phyloP scores from a whole-genome alignment of 768 basidiomycete species.

The Boletus fagicola region DNA sequence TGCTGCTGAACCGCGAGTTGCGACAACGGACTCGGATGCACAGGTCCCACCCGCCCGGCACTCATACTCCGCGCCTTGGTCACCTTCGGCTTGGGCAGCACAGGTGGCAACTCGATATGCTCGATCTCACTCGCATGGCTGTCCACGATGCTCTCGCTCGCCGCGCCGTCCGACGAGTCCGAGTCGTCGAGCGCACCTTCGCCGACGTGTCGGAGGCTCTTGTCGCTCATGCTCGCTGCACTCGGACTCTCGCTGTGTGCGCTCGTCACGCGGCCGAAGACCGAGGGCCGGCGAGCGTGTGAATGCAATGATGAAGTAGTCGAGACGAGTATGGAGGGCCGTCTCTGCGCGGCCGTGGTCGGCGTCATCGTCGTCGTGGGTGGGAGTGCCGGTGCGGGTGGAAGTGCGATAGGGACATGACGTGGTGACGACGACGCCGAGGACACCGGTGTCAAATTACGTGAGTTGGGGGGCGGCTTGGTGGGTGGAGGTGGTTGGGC shows the following conservation, averaged over 20 bases:
- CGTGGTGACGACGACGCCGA: conserved; percentile 60
- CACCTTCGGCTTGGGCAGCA: conserved; percentile 21
- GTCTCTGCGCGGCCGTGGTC: conserved; percentile 42
- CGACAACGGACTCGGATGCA: conserved; percentile 67
- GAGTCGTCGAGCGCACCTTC: conserved; percentile 80
- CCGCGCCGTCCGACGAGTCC: conserved; percentile 51
- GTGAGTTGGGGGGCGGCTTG: conserved; percentile 39
- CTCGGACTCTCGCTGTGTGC: conserved; percentile 34
- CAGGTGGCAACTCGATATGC: conserved; percentile 31
- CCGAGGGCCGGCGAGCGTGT: conserved; percentile 36
- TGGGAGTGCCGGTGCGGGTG: conserved; percentile 33
- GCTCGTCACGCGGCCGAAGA: conserved; percentile 40
- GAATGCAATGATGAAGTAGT: conserved; percentile 32
- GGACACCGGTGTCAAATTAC: conserved; percentile 54
- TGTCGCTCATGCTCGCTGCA: conserved; percentile 38
- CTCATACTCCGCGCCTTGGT: conserved; percentile 40
- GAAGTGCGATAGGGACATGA: conserved; percentile 33
- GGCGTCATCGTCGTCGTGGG: conserved; percentile 44
- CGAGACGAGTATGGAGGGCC: conserved; percentile 39
- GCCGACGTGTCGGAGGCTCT: conserved; percentile 62
- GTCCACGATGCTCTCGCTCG: conserved; percentile 20
- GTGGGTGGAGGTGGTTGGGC: conserved; percentile 15
- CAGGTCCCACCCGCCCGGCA: conserved; percentile 24
- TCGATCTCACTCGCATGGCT: conserved; percentile 32
- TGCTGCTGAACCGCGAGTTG: conserved; percentile 50